Base-by-base conservation (phyloP, 352 stramenopile species). In the Elongisporangium undulatum region DNA sequence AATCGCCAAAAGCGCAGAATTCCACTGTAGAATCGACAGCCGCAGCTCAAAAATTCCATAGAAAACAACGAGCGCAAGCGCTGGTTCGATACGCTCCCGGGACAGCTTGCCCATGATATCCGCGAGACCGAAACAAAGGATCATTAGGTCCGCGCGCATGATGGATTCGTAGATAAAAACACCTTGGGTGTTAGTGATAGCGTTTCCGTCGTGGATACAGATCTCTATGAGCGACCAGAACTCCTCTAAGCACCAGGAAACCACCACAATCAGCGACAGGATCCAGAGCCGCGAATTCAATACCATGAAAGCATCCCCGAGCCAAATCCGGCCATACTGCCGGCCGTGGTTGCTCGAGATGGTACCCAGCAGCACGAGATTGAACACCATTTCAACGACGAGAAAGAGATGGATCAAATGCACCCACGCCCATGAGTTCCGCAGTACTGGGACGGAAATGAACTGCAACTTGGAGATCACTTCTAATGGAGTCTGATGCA, bases 361-460 rank as follows among this genome's bases (percentile, higher is more conserved):
- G 10, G 75, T 15, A 7, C 73, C 13, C 12, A 81, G 51, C 2
- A 82, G 53, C 19, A 64, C 45, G 7, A 81, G 34, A n/a, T 70
- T 74, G 2, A 72, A 64, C 13, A 77, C 54, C 0, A 65, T 71
- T 52, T 81, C 66, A 8, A 71, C 39, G 4, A 49, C 71, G 39
- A 83, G 71, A 20, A 81, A 56, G 21, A 82, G 22, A 26, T 85
- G 68, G 29, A 85, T 63, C 2, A 67, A 38, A 23, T 85, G 71
- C 2, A 83, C 71, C 76, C 73, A 85, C 8, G 68, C 66, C 73
- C 76, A 85, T 19, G 71, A 77, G 51, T 85, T 65, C 17, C 63
- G 57, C 24, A 80, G 64, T 0, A 71, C 21, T 0, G 69, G 50
- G 17, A 59, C 56, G 10, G 58, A 63, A 34, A 24, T 24, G 63